These are phyloP conservation scores for Brettanomyces bruxellensis DNA, from an alignment of 805 yeast genomes.

Conservation along the genomic window DNA sequence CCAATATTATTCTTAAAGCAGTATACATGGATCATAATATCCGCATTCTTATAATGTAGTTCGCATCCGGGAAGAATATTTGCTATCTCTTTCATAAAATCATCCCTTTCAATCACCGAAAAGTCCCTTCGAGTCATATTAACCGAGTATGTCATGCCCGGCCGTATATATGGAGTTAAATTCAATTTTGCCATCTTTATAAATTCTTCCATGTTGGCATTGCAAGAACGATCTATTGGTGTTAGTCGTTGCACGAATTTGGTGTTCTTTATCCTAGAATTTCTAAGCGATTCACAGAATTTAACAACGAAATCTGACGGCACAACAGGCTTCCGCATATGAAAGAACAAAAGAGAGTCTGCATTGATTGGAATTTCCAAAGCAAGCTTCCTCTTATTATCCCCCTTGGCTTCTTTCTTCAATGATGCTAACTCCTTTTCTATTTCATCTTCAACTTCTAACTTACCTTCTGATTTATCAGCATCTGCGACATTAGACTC, in stretches of 20 bases:
- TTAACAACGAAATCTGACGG: conserved; percentile 64
- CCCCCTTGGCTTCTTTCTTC: conserved; percentile 29
- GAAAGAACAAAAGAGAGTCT: conserved; percentile 80
- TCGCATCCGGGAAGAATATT: conserved; percentile 41
- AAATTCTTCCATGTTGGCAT: conserved; percentile 64
- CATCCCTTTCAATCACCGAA: conserved; percentile 59
- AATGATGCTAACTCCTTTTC: conserved; percentile 61
- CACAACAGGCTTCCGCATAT: conserved; percentile 67
- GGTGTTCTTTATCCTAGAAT: conserved; percentile 46
- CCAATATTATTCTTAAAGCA: conserved; percentile 88
- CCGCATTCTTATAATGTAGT: conserved; percentile 75
- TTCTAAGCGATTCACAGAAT: conserved; percentile 53
- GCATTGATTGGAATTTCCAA: conserved; percentile 59
- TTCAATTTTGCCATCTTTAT: conserved; percentile 31
- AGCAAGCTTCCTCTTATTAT: conserved; percentile 35
- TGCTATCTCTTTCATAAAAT: conserved; percentile 54
- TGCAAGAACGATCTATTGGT: conserved; percentile 69
- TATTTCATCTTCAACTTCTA: conserved; percentile 66
- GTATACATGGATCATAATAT: conserved; percentile 72
- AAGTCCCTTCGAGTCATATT: conserved; percentile 74
- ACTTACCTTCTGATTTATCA: conserved; percentile 31
- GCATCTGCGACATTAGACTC: conserved; percentile 21
- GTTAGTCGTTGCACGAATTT: conserved; percentile 71
- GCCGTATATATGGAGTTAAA: conserved; percentile 11
- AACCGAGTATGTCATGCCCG: conserved; percentile 54